A percentile compares a stretch with the other conserved stretches of the same genome.
Conservation (phyloP, 805 yeast species). For the Zygosaccharomyces kombuchaensis region DNA sequence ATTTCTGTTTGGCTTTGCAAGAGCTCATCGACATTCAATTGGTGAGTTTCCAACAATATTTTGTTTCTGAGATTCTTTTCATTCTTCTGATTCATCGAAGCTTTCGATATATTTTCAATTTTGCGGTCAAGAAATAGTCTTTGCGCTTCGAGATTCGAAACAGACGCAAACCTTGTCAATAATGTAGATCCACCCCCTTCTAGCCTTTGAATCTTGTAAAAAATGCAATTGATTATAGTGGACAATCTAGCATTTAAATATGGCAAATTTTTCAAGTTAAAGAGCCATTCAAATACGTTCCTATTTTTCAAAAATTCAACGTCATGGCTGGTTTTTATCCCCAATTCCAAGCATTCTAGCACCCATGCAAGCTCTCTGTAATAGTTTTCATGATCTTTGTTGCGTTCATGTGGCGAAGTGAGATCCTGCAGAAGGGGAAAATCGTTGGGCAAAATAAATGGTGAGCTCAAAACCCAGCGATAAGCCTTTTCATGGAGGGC, state of each 20-base stretch:
- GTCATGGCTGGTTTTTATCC: constrained; percentile 49
- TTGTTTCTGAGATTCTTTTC: constrained; percentile 20
- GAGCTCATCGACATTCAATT: constrained; percentile 36
- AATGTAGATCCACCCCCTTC: constrained; percentile 56
- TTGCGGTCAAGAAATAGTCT: constrained; percentile 10
- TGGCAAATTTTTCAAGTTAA: constrained; percentile 52
- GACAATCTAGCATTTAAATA: constrained; percentile 41
- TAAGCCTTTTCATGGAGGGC: constrained; percentile 65
- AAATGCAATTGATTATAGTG: constrained; percentile 38
- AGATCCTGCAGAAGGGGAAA: constrained; percentile 39
- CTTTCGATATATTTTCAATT: constrained; percentile 10
- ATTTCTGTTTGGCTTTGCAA: constrained; percentile 25
- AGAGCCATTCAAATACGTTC: constrained; percentile 63
- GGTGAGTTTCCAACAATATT: constrained; percentile 44
- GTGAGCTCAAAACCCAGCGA: constrained; percentile 55
- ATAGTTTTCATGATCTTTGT: constrained; percentile 43
- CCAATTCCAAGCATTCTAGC: constrained; percentile 43
- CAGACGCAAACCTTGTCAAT: constrained; percentile 52
- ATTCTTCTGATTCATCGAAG: constrained; percentile 14
- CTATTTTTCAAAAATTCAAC: constrained; percentile 47
- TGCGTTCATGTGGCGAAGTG: constrained; percentile 10
- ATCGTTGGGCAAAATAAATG: constrained; percentile 38
- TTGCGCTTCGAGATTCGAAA: constrained; percentile 38
- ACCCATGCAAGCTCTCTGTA: constrained; percentile 67
- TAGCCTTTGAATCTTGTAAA: constrained; percentile 47